Base-by-base conservation (phyloP, 148 eudicot genomes). In the Arbutus unedo region DNA sequence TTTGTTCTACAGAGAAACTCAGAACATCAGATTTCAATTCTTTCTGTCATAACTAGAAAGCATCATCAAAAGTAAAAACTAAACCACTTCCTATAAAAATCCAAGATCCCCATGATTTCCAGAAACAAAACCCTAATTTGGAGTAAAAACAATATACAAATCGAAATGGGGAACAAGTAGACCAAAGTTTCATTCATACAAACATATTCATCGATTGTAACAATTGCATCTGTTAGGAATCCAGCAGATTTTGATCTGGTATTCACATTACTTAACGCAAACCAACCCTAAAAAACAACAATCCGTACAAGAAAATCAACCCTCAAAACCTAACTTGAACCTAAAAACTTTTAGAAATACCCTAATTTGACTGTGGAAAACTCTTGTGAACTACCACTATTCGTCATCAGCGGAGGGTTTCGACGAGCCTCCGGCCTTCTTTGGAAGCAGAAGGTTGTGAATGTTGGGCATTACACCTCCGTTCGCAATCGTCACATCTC, bases 351-450 rank as follows among this genome's bases (percentile, higher is more conserved):
- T 18, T 15, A 57, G 3, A 55, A 49, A 6, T 2, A 51, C 78
- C 14, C 62, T 31, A 75, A 50, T 43, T 14, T 66, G 18, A 43
- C 0, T 49, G 16, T 25, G 18, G 23, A 6, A 31, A 21, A 48
- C 15, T 13, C 78, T 6, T 2, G 19, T 19, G 38, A 31, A 3
- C 2, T 25, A 14, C 53, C 53, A 54, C 45, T 74, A 64, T 13
- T 74, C 78, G 15, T 74, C 78, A 74, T 74, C 79, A 31, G 62
- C 79, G 49, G 78, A 74, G 57, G 78, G 78, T 18, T 76, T 76
- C 2, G 77, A 74, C 1, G 78, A 74, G 56, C 73, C 73, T 13
- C 18, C 55, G 0, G 77, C n/a, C 77, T 74, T 74, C 38, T 74
- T 74, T 4, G 55, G 77, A 48, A 74, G 77, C 6, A 74, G 15